Percentiles rank a stretch among this genome's conserved stretches.
Evolutionary conservation across 805 yeast genomes (phyloP).

Genomic region (Cyberlindnera maclurae): DNA sequence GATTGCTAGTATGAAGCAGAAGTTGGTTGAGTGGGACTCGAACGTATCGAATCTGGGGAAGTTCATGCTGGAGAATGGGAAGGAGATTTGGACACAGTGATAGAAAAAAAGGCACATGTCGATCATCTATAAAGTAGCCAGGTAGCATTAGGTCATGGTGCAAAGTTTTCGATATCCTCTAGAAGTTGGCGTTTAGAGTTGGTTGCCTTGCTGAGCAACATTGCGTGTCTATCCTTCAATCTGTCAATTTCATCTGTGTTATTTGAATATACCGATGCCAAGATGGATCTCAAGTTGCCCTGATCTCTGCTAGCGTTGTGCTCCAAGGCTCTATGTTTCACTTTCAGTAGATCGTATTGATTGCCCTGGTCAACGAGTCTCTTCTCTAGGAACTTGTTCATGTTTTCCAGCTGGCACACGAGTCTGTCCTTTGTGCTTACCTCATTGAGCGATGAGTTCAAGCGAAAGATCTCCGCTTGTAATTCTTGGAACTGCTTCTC

Average conservation of each 20-base stretch:
- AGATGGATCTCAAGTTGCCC: background rate
- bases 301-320: background rate
- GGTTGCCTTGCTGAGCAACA: background rate
- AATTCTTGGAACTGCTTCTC: conserved; percentile 10
- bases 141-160: conserved; percentile 1
- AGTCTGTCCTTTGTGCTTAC: conserved; percentile 12
- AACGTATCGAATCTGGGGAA: conserved; percentile 61
- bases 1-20: conserved; percentile 65
- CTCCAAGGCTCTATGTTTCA: conserved; percentile 2
- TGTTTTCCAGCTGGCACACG: conserved; percentile 15
- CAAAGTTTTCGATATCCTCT: conserved; percentile 2
- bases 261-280: background rate
- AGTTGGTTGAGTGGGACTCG: conserved; percentile 70
- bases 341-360: conserved; percentile 17
- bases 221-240: background rate
- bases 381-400: conserved; percentile 22
- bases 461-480: conserved; percentile 15
- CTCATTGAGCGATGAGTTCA: conserved; percentile 15
- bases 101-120: no score
- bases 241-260: background rate
- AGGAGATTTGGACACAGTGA: conserved; percentile 50
- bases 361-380: conserved; percentile 23
- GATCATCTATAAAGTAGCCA: background rate
- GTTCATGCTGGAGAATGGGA: conserved; percentile 55
- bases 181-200: background rate